Base-by-base conservation (phyloP, 441 rosid genomes). In the Erodium trifolium region DNA sequence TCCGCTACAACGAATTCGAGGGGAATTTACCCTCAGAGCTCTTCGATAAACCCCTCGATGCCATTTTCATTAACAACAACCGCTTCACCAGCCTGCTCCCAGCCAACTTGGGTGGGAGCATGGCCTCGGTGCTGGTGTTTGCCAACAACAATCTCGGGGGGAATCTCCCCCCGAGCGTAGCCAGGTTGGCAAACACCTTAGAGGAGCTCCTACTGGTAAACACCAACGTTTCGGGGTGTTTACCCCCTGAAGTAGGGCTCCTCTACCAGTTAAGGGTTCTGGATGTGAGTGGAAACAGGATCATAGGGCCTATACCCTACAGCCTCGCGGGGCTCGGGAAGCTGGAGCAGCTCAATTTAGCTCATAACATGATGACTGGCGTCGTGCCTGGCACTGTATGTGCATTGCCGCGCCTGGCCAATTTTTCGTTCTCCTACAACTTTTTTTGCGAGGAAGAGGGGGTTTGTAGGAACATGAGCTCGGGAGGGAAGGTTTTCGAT, bases 1-100 rank as follows among this genome's bases (percentile, higher is more conserved):
- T 93, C 4, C 70, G 98, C 34, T 93, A 39, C 85, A 93, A 93
- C 5, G 72, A 91, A 62, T 93, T 93, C 18, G 98, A 91, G 70
- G 98, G 97, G 6, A 45, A 70, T 68, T 66, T 93, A 67, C 97
- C 97, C 3, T 79, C 78, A 0, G 71, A 72, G 62, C 73, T 88
- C n/a, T 93, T 93, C 71, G 68, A 78, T 53, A 86, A 63, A 72
- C 80, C 80, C 1, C 77, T 89, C 0, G 98, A 93, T 43, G 95
- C 93, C 0, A 63, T 91, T 67, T 88, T 93, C 79, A 66, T 93
- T 76, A 91, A 93, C 81, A 68, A 91, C 77, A 93, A 93, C 68
- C 79, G 98, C 66, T 91, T 93, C 77, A 71, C 77, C 4, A 82
- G 86, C 8, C 55, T 55, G 14, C 89, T 93, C 63, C 96, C 98